Percentiles rank a stretch among this genome's conserved stretches.
phyloP scores from a whole-genome alignment of 1,284 basidiomycete genomes.

The Sporisorium reilianum region DNA sequence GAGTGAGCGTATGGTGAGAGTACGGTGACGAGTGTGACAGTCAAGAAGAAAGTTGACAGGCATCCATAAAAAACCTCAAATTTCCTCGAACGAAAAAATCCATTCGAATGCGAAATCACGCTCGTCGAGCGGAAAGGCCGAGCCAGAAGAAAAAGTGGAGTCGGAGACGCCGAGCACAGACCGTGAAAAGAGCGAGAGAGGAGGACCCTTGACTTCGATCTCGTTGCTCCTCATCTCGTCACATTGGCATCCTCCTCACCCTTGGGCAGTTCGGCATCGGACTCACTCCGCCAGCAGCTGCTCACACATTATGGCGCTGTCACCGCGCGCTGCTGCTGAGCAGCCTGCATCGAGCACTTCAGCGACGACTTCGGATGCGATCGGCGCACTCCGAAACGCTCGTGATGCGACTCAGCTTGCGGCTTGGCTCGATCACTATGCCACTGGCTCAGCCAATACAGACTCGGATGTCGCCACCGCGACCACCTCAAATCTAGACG shows the following conservation, averaged over 20 bases:
- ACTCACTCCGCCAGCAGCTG: constrained; percentile 3
- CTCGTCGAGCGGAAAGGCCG: constrained; percentile 15
- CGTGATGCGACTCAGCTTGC: constrained; percentile 17
- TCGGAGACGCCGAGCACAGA: constrained; percentile 29
- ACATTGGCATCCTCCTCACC: not conserved
- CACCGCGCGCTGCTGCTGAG: constrained; percentile 17
- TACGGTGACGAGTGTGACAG: not conserved
- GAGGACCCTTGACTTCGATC: constrained; percentile 4
- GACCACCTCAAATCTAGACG: constrained; percentile 20
- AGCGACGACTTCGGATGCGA: constrained; percentile 16
- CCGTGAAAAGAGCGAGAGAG: constrained; percentile 6
- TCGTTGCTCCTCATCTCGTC: not conserved
- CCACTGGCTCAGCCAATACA: not conserved
- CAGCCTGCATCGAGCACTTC: not conserved
- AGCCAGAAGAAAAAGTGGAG: constrained; percentile 29
- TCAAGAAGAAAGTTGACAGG: not conserved
- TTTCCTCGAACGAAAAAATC: constrained; percentile 12
- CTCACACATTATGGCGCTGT: constrained; percentile 20
- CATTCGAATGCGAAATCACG: constrained; percentile 2
- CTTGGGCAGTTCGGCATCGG: not conserved
- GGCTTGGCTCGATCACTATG: constrained; percentile 36
- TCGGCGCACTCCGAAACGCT: constrained; percentile 22
- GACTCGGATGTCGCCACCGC: not conserved
- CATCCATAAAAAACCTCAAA: constrained; percentile 1
- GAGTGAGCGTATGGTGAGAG: not conserved